These are phyloP conservation scores for Tylopilus orsonianus DNA, from an alignment of 1,284 basidiomycete species.

Conservation along the genomic window DNA sequence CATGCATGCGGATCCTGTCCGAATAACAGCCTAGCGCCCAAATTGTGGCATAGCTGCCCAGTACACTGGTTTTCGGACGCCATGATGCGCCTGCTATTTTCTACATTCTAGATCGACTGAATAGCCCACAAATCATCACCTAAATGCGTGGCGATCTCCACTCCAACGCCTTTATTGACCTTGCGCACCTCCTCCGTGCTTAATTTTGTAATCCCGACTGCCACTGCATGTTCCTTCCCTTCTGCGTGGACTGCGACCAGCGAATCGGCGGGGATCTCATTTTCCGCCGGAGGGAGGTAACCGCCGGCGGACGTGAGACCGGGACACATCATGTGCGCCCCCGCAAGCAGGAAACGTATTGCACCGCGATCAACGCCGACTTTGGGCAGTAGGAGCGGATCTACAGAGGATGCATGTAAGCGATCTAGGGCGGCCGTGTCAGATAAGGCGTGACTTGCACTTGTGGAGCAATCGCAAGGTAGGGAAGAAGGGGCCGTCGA, in stretches of 20 bases:
- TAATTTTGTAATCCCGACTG: conserved; percentile 83
- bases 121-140: conserved; percentile 91
- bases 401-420: conserved; percentile 42
- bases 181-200: conserved; percentile 87
- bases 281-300: conserved; percentile 74
- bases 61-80: background rate
- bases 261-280: conserved; percentile 64
- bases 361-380: conserved; percentile 95
- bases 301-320: conserved; percentile 94
- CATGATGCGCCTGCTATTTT: background rate
- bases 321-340: conserved; percentile 96
- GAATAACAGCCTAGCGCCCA: background rate
- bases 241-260: conserved; percentile 91
- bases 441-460: conserved; percentile 55
- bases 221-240: conserved; percentile 94
- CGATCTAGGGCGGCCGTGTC: background rate
- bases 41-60: too few species aligned
- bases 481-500: conserved; percentile 91
- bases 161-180: conserved; percentile 88
- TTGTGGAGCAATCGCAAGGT: conserved; percentile 88
- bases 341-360: conserved; percentile 93
- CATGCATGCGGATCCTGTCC: background rate
- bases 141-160: conserved; percentile 83
- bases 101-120: conserved; percentile 55
- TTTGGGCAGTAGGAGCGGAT: conserved; percentile 86